Base-by-base conservation (phyloP, 192 early-diverging fungal genomes). In the Backusella circina region DNA sequence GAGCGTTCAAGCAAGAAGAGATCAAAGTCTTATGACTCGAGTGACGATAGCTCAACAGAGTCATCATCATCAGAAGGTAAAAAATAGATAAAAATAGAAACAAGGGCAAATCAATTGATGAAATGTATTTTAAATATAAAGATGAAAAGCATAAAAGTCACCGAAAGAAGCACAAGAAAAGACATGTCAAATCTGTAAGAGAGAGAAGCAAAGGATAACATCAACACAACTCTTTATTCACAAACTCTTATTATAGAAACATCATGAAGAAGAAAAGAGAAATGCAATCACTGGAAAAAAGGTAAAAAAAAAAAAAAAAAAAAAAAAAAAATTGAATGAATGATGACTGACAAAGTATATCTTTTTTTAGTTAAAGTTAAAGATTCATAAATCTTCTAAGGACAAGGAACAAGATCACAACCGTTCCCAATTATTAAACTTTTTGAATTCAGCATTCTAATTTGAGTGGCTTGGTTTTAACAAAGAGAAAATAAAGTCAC, bases 261-360 rank as follows among this genome's bases (percentile, higher is more conserved):
- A 12, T 28, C 21, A 61, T 1, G 54, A 74, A 0, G 73, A 74
- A 65, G 74, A 78, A 1, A 67, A 72, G 61, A 67, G 79, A 38
- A 80, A 72, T 70, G 61, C 32, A 10, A 80, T 80, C 23, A 80
- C 79, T n/a, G 79, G 79, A 10, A 80, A 80, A 69, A 80, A 76
- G 74, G 79, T 75, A 80, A 3, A 9, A 18, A 7, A 4, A 2
- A 28, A 5, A 44, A 15, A 54, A 26, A 67, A 33, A 33, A n/a
- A 5, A 21, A n/a, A 33, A 32, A 26, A 30, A 15, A 32, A 33
- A 16, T 1, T 3, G 21, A 31, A n/a, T 41, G 9, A 0, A 41
- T n/a, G 18, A 44, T 13, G 18, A 28, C 44, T 30, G 28, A 50
- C n/a, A n/a, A n/a, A n/a, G n/a, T 26, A 18, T 61, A 3, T 33